Base-by-base conservation (phyloP, 768 basidiomycete genomes). In the Mycena vitilis region DNA sequence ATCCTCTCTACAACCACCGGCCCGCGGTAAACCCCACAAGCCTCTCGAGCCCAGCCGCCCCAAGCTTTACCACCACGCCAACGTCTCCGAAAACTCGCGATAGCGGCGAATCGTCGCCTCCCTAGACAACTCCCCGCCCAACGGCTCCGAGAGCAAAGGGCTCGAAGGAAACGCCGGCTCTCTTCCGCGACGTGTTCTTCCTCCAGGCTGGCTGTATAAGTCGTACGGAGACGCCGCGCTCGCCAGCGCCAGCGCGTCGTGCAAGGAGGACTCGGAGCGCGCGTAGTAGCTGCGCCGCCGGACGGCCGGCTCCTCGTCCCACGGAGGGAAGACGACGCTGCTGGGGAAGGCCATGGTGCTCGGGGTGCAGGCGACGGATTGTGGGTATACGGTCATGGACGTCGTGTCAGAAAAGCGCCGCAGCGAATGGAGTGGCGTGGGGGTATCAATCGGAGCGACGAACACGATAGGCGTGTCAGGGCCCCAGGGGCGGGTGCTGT, bases 11-110 rank as follows among this genome's bases (percentile, higher is more conserved):
- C 30, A 2, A 30, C 30, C 30, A 30, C 30, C 30, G 30, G 30
- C 30, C 30, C 30, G 30, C 30, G 30, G 30, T 30, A 30, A 30
- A 30, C 30, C 30, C 30, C 2, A 30, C 30, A 30, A 30, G 30
- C 30, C 30, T 30, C 30, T 30, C 30, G 30, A 30, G 30, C 30
- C 30, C 30, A 30, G 5, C 30, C 30, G 30, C 30, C 30, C 30
- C 30, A 30, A 30, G 5, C 30, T 5, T 30, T 5, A 30, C 30
- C 30, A 30, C 30, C 30, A 30, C 30, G 30, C 70, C 55, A 71
- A 25, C 48, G 65, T 62, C 59, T 68, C 70, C 25, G 70, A 71
- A 57, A 71, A 71, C 66, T 71, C 70, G 20, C 66, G 58, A 62
- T 71, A 71, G 16, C 70, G 51, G 49, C 62, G 66, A 18, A 71